A percentile compares a stretch with the other conserved stretches of the same genome.
Conservation (phyloP, 2,329 filamentous ascomycete genomes). For the Cercospora brassicicola region DNA sequence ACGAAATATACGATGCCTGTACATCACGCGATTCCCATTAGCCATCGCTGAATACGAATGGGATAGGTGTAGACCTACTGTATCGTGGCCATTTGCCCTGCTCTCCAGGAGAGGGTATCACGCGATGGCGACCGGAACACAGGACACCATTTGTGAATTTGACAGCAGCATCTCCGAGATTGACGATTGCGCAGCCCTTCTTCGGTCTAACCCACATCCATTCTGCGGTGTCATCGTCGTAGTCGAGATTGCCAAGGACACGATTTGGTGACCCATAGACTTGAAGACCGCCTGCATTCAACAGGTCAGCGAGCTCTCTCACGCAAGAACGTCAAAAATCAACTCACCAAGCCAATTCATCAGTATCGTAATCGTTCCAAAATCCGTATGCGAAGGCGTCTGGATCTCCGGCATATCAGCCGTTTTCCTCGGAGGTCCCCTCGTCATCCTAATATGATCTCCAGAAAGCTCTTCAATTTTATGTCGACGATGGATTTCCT, state of each 20-base stretch:
- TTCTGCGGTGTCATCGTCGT: slow-evolving; percentile 31
- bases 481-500: slow-evolving; percentile 50
- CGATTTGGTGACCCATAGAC: slow-evolving; percentile 39
- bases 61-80: slow-evolving; percentile 33
- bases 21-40: background rate
- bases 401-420: slow-evolving; percentile 40
- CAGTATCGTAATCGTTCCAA: slow-evolving; percentile 57
- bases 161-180: slow-evolving; percentile 51
- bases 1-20: slow-evolving; percentile 55
- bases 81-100: slow-evolving; percentile 52
- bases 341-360: slow-evolving; percentile 52
- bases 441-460: slow-evolving; percentile 56
- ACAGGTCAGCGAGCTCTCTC: background rate
- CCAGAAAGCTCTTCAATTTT: slow-evolving; percentile 46
- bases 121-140: slow-evolving; percentile 51
- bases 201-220: slow-evolving; percentile 59
- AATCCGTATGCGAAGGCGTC: slow-evolving; percentile 54
- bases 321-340: background rate
- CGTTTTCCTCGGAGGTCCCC: slow-evolving; percentile 49
- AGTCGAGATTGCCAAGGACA: slow-evolving; percentile 24
- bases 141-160: slow-evolving; percentile 49
- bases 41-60: background rate
- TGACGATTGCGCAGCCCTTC: slow-evolving; percentile 48
- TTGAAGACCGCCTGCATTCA: slow-evolving; percentile 51
- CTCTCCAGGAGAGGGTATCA: slow-evolving; percentile 51